A percentile compares a stretch with the other conserved stretches of the same genome.
Conservation (phyloP, 2,329 filamentous ascomycete genomes). For the Sclerotinia minor region DNA sequence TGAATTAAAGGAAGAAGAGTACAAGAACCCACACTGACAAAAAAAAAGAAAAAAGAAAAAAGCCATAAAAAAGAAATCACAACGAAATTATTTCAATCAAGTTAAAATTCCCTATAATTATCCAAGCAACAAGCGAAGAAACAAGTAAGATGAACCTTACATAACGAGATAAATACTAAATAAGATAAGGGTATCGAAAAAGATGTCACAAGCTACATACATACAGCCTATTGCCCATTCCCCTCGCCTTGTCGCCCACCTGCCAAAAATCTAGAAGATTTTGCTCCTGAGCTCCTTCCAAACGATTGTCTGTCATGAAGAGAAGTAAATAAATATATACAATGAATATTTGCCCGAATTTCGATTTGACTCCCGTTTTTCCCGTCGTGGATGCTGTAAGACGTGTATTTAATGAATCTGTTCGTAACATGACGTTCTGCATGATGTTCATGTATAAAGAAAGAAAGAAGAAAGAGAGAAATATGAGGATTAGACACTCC, state of each 20-base stretch:
- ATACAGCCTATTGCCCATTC: background rate
- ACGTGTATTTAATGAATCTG: background rate
- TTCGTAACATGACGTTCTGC: background rate
- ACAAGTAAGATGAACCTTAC: no score
- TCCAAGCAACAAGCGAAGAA: background rate
- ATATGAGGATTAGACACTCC: background rate
- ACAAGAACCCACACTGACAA: background rate
- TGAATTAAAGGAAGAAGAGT: no score
- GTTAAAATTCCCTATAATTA: background rate
- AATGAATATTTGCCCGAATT: background rate
- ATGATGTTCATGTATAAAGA: no score
- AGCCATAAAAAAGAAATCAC: no score
- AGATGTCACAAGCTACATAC: background rate
- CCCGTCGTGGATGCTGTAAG: background rate
- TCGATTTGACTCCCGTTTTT: background rate
- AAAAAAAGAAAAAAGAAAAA: background rate
- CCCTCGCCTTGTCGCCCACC: background rate
- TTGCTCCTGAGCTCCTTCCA: slow-evolving; percentile 13
- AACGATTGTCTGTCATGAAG: background rate
- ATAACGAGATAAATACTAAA: background rate
- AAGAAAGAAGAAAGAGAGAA: background rate
- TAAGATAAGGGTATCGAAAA: slow-evolving; percentile 19
- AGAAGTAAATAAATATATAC: slow-evolving; percentile 10
- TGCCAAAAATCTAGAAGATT: slow-evolving; percentile 4
- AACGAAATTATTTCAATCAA: no score